Conservation (phyloP, 192 early-diverging fungal genomes). For the Geranomyces variabilis region DNA sequence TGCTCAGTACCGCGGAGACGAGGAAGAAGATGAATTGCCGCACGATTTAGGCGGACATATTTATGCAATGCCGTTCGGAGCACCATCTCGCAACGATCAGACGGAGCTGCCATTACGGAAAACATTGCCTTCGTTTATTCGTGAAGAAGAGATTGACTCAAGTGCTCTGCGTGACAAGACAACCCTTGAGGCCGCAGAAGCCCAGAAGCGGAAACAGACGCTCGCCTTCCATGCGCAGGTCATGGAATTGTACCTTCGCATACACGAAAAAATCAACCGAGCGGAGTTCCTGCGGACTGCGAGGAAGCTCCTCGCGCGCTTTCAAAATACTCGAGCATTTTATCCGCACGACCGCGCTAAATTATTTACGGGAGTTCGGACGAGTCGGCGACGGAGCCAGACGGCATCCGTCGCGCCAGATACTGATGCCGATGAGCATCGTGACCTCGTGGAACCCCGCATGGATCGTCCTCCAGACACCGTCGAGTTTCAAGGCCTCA, state of each 20-base stretch:
- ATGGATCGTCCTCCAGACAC: slow-evolving; percentile 10
- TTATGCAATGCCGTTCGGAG: no score
- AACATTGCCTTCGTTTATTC: slow-evolving; percentile 8
- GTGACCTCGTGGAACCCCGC: background rate
- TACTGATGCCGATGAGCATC: background rate
- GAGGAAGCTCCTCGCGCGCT: slow-evolving; percentile 34
- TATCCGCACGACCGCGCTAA: slow-evolving; percentile 36
- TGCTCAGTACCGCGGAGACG: slow-evolving; percentile 19
- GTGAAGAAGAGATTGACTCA: background rate
- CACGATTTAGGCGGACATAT: slow-evolving; percentile 18
- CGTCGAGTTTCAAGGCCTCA: slow-evolving; percentile 42
- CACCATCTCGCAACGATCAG: no score
- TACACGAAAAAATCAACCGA: slow-evolving; percentile 20
- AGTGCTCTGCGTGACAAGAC: slow-evolving; percentile 21
- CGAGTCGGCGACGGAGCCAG: background rate
- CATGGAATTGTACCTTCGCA: background rate
- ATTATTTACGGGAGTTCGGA: background rate
- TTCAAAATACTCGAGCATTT: slow-evolving; percentile 45
- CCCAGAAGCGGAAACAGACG: slow-evolving; percentile 10
- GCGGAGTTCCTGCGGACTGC: slow-evolving; percentile 43
- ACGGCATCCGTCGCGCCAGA: background rate
- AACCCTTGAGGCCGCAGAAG: slow-evolving; percentile 23
- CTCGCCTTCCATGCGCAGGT: slow-evolving; percentile 2
- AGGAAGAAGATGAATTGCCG: slow-evolving; percentile 7
- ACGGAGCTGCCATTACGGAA: no score